Conservation (phyloP, 176 grass and related monocot genomes). For the Oryza nivara region DNA sequence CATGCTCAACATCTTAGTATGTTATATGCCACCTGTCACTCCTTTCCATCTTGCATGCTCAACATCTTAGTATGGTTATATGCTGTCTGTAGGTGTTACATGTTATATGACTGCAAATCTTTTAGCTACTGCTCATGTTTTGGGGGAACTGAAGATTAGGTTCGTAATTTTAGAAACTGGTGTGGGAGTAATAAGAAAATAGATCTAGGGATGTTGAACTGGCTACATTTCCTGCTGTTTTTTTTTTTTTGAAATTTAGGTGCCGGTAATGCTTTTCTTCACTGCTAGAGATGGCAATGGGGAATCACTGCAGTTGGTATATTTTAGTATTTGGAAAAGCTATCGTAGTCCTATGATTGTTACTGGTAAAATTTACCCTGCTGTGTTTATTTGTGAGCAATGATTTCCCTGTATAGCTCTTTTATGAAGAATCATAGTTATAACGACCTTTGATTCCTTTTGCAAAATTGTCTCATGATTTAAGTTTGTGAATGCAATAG, state of each 20-base stretch:
- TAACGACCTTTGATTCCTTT: too few species aligned
- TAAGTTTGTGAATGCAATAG: background rate
- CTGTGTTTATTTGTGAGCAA: background rate
- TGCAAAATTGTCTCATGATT: too few species aligned
- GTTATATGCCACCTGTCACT: too few species aligned
- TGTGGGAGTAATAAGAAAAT: background rate
- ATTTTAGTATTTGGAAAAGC: background rate
- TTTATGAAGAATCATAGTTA: background rate
- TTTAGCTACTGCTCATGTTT: background rate
- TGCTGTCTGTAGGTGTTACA: too few species aligned
- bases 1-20: too few species aligned
- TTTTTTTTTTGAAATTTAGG: background rate
- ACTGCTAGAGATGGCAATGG: too few species aligned
- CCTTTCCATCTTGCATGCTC: background rate
- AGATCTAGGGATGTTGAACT: background rate
- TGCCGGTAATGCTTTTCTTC: background rate
- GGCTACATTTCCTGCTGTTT: background rate
- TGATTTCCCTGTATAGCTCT: background rate
- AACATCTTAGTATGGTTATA: background rate
- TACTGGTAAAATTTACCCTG: background rate
- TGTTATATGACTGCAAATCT: background rate
- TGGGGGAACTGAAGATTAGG: background rate
- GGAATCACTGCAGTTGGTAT: background rate
- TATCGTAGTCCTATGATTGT: background rate
- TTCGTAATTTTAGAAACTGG: background rate